Evolutionary conservation across 768 basidiomycete species (phyloP), one percentile per base, ranked within the genome.

Genomic region (Termitomyces sp.): DNA sequence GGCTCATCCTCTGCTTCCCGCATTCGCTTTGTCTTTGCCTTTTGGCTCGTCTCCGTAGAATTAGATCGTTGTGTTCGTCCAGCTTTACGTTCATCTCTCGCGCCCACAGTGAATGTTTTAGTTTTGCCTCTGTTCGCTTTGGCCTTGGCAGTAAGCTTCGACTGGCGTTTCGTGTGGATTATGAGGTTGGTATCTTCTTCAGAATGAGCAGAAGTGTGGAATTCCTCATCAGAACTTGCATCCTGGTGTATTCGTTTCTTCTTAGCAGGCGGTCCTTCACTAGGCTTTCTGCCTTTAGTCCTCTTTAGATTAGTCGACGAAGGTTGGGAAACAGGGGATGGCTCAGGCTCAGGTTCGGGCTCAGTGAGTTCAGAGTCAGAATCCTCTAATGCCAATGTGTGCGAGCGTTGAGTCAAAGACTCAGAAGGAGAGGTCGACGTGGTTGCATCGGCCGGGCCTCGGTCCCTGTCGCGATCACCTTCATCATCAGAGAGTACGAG

Each of bases 11-110:
- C 77, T 36, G 63, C 64, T 62, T 58, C 70, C 8, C 74, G 74
- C 22, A 68, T 53, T 45, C 75, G 69, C 52, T 69, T 67, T n/a
- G 68, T 70, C 41, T 66, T 66, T 49, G 68, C 64, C 36, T 60
- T 64, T 22, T 64, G 68, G 8, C 60, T 64, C 8, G 60, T 52
- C 45, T 60, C 65, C 38, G 51, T 52, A 32, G 62, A 49, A 10
- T 71, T 77, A 47, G 79, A 70, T 58, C 79, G 77, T 60, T 79
- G 78, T 59, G 18, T 24, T 9, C 71, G 76, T 74, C 70, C 56
- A 74, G 71, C 49, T 68, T 75, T 55, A 70, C 65, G 55, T 67
- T 71, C 33, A 60, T 67, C 62, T 43, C 62, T 62, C n/a, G 36
- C 56, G 28, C 56, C 52, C 1, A 52, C 55, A 44, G 52, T 40